A percentile compares a stretch with the other conserved stretches of the same genome.
These are phyloP conservation scores for Ilyonectria sp. DNA, from an alignment of 2,329 filamentous ascomycete genomes.

Conservation along the genomic window DNA sequence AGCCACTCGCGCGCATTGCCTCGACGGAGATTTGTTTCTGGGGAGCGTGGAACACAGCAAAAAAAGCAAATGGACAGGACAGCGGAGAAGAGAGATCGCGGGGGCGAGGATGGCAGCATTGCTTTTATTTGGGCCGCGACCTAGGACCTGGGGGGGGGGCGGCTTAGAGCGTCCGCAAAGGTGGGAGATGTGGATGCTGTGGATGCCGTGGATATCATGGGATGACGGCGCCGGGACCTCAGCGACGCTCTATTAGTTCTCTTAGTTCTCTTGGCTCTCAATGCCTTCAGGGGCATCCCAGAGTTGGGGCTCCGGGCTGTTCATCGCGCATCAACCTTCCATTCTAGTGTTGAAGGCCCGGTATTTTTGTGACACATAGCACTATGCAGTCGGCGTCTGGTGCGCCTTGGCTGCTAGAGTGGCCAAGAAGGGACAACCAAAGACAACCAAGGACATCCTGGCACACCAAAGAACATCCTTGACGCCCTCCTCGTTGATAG, in stretches of 20 bases:
- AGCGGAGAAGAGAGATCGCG: conserved; percentile 27
- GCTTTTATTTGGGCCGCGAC: conserved; percentile 37
- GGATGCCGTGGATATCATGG: no score
- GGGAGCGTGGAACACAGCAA: neutral
- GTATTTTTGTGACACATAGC: conserved; percentile 19
- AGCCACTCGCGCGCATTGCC: conserved; percentile 7
- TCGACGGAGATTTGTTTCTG: neutral
- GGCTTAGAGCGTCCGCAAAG: no score
- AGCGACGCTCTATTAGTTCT: neutral
- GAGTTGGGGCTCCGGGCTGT: conserved; percentile 2
- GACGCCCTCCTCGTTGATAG: neutral
- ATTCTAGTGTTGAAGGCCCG: conserved; percentile 12
- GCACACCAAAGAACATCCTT: neutral
- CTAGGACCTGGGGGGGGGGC: conserved; percentile 11
- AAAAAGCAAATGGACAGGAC: conserved; percentile 3
- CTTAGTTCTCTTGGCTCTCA: neutral
- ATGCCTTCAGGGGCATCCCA: conserved; percentile 33
- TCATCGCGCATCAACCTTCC: conserved; percentile 22
- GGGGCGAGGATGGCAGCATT: conserved; percentile 36
- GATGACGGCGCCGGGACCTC: neutral
- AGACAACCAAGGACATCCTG: no score
- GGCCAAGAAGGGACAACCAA: neutral
- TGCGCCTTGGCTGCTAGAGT: conserved; percentile 4
- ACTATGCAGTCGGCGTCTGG: neutral
- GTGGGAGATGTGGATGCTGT: no score